These are phyloP conservation scores for thale cress (Arabidopsis thaliana) DNA, from an alignment of 345 rosid genomes.

Conservation along the genomic window TAIR10.1 NC_003076.8:19899501-19900000, in stretches of 20 bases:
- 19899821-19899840: slow-evolving; percentile 6
- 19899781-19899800: not conserved
- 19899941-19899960: not conserved
- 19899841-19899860: not conserved
- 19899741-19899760: slow-evolving; percentile 6
- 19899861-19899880: not conserved
- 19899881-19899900: not conserved
- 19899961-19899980: not conserved
- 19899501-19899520: no score
- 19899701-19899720: not conserved
- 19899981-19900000: slow-evolving; percentile 7
- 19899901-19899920: slow-evolving; percentile 14
- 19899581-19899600: no score
- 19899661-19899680: no score
- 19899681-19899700: slow-evolving; percentile 10
- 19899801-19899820: not conserved
- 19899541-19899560: no score
- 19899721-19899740: slow-evolving; percentile 18
- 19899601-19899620: no score
- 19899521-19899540: no score
- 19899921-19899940: slow-evolving; percentile 25
- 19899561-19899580: no score
- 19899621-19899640: no score
- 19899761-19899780: not conserved
- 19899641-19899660: no score